Conservation (phyloP, 164 flowering plant species). For the Annona cherimola region DNA sequence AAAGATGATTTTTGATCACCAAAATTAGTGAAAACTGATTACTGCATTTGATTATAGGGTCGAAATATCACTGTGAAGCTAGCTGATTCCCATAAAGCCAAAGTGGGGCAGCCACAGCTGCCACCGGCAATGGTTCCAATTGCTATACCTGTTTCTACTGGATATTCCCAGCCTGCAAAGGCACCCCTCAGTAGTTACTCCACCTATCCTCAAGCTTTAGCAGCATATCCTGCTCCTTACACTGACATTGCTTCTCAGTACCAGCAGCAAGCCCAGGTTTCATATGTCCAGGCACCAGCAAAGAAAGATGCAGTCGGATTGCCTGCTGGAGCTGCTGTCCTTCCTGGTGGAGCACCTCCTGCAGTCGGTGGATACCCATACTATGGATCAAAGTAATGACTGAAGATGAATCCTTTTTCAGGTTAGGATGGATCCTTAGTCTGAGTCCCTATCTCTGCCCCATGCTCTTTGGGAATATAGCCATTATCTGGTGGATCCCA, state of each 20-base stretch:
- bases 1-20: neutral
- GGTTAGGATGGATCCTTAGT: neutral
- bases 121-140: slow-evolving; percentile 37
- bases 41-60: slow-evolving; percentile 38
- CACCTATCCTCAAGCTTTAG: slow-evolving; percentile 35
- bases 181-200: slow-evolving; percentile 25
- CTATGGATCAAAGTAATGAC: slow-evolving; percentile 38
- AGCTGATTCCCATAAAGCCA: slow-evolving; percentile 55
- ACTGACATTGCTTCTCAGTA: slow-evolving; percentile 33
- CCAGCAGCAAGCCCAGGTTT: slow-evolving; percentile 27
- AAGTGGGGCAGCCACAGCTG: slow-evolving; percentile 31
- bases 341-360: slow-evolving; percentile 12
- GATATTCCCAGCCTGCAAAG: slow-evolving; percentile 43
- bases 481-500: too few relatives aligned
- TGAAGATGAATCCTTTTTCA: neutral
- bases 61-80: slow-evolving; percentile 51
- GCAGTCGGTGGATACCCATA: slow-evolving; percentile 35
- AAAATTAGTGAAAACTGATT: neutral
- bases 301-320: slow-evolving; percentile 35
- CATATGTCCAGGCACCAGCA: slow-evolving; percentile 25
- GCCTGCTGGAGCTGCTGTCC: slow-evolving; percentile 15
- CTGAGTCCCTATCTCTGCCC: neutral
- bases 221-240: slow-evolving; percentile 37
- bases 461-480: too few relatives aligned
- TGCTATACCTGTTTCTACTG: slow-evolving; percentile 36